Conservation (phyloP, 2,329 filamentous ascomycete genomes). For the Chrysosporium keratinophilum region DNA sequence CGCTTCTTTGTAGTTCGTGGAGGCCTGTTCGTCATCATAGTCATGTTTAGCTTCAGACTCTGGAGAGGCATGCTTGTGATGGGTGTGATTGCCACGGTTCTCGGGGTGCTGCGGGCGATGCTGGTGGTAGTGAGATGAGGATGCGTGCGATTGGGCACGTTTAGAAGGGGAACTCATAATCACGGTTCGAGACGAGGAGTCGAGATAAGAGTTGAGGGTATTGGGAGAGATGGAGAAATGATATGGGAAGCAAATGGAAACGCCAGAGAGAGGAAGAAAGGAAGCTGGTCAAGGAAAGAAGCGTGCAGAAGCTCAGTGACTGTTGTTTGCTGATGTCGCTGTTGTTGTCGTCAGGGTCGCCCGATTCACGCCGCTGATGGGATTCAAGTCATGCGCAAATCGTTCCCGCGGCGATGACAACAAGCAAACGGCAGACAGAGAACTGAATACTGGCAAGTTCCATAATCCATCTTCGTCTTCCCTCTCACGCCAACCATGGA, state of each 20-base stretch:
- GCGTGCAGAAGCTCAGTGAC: too few relatives aligned
- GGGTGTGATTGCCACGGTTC: neutral
- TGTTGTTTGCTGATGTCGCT: too few relatives aligned
- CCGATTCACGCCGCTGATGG: too few relatives aligned
- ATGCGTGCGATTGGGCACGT: neutral
- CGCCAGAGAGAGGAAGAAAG: neutral
- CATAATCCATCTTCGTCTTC: neutral
- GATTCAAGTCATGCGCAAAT: too few relatives aligned
- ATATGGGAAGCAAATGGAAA: neutral
- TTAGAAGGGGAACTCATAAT: conserved; percentile 8
- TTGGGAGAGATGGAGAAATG: neutral
- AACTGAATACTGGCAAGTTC: too few relatives aligned
- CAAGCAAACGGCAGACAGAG: too few relatives aligned
- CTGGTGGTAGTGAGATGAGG: neutral
- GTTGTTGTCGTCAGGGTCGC: neutral
- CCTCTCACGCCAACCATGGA: conserved; percentile 3
- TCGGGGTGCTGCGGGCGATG: neutral
- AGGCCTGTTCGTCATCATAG: conserved; percentile 42
- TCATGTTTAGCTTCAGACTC: neutral
- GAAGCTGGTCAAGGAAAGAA: neutral
- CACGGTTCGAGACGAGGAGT: neutral
- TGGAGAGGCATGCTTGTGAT: neutral
- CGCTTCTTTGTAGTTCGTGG: conserved; percentile 99
- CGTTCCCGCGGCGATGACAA: conserved; percentile 4
- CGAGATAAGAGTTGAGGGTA: neutral